Evolutionary conservation across 805 yeast species (phyloP), one percentile per base, ranked within the genome.

Genomic region (Candida jianshihensis): DNA sequence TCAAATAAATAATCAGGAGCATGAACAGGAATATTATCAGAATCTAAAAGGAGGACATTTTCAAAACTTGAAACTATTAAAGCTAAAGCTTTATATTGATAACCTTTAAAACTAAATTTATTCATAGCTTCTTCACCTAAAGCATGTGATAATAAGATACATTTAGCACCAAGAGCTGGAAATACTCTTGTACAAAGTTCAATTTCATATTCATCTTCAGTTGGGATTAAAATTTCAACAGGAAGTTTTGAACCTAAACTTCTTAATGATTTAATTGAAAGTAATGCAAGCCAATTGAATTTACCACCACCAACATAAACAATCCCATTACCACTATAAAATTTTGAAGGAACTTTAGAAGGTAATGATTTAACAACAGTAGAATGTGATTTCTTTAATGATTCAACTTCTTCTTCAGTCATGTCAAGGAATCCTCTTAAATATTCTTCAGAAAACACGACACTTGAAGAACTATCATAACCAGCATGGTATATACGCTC

Each of bases 11-110:
- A 54, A 45, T 78, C 83, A 3, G 90, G 81, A 11, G 78, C 68
- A 47, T 67, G 69, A 3, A 81, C 72, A 0, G 94, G 88, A 41
- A 79, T 67, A 42, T 80, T 75, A 55, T 83, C 92, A 27, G 86
- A 72, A 49, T 83, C 94, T 47, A 81, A 56, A 31, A 82, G 60
- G 43, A 81, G 64, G n/a, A 81, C 82, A 47, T 81, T 77, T 46
- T 83, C 84, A 56, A 83, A 83, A 26, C 80, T 70, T 3, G 89
- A 81, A 14, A 81, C 81, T 37, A 84, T 64, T 33, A 84, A 50
- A 0, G 90, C 83, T 42, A 82, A 64, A 0, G 79, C 73, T 54
- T 81, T 82, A 50, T 72, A 74, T 45, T 81, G 88, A 54, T 78
- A 81, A 10, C 76, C 79, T 35, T 66, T 64, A 37, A 81, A 70